Percentiles rank a stretch among this genome's conserved stretches.
These are phyloP conservation scores for Hericium rajendrae DNA, from an alignment of 768 basidiomycete genomes.

Conservation along the genomic window DNA sequence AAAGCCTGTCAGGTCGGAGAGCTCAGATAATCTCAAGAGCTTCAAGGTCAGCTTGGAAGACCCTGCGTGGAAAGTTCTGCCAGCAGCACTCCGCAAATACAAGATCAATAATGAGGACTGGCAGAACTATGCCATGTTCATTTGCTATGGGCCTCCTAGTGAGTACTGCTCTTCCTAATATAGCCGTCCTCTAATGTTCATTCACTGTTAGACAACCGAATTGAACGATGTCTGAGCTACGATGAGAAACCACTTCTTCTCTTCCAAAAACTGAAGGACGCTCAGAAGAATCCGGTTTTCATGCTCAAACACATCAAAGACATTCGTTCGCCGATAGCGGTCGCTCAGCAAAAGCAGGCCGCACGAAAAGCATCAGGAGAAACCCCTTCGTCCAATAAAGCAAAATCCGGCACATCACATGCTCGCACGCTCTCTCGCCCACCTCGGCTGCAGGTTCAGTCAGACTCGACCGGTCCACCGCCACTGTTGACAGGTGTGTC, in stretches of 20 bases:
- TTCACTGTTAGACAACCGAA: slow-evolving; percentile 45
- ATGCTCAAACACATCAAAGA: slow-evolving; percentile 98
- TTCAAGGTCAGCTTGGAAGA: slow-evolving; percentile 98
- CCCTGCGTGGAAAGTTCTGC: slow-evolving; percentile 97
- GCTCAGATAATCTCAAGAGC: slow-evolving; percentile 70
- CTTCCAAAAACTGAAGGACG: slow-evolving; percentile 96
- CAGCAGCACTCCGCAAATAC: slow-evolving; percentile 97
- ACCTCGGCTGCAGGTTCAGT: slow-evolving; percentile 58
- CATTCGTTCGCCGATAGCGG: slow-evolving; percentile 93
- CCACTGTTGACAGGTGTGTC: slow-evolving; percentile 42
- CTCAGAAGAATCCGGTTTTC: slow-evolving; percentile 96
- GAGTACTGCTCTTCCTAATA: slow-evolving; percentile 7
- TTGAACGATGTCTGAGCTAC: slow-evolving; percentile 92
- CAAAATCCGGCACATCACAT: slow-evolving; percentile 28
- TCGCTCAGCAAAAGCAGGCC: slow-evolving; percentile 94
- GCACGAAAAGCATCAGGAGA: slow-evolving; percentile 62
- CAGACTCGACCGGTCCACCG: slow-evolving; percentile 42
- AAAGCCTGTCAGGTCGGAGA: slow-evolving; percentile 50
- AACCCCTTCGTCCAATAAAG: slow-evolving; percentile 12
- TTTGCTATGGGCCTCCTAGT: slow-evolving; percentile 93
- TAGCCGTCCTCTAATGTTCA: background rate
- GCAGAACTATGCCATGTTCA: slow-evolving; percentile 99
- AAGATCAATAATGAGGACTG: slow-evolving; percentile 98
- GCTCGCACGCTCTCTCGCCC: slow-evolving; percentile 36
- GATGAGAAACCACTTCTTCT: slow-evolving; percentile 96